Conservation (phyloP, 768 basidiomycete species). For the Boletus patriciae region DNA sequence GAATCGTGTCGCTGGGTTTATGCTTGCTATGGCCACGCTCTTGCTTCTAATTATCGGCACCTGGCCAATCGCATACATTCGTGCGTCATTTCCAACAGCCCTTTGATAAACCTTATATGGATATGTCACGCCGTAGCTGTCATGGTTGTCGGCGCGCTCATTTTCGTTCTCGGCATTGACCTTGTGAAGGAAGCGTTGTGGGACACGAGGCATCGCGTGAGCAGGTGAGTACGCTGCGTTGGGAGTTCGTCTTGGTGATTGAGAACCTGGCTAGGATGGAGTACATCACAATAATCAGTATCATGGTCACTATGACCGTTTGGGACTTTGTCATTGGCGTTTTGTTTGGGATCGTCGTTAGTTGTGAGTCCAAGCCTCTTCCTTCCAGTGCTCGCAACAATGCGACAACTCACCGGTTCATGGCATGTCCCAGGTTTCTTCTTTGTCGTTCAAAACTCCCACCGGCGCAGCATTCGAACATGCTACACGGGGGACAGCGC, state of each 20-base stretch:
- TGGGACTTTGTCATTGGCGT: constrained; percentile 96
- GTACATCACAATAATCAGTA: constrained; percentile 80
- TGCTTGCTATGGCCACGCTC: constrained; percentile 76
- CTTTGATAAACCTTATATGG: neutral
- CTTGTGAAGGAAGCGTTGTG: constrained; percentile 94
- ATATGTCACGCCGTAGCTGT: constrained; percentile 54
- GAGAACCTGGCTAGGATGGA: constrained; percentile 49
- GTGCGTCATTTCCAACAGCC: constrained; percentile 45
- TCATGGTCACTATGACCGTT: constrained; percentile 89
- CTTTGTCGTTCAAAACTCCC: constrained; percentile 96
- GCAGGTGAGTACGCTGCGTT: constrained; percentile 47
- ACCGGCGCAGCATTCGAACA: constrained; percentile 77
- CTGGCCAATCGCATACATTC: constrained; percentile 87
- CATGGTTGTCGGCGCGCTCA: constrained; percentile 87
- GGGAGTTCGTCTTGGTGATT: constrained; percentile 4
- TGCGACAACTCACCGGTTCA: neutral
- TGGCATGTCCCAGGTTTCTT: constrained; percentile 62
- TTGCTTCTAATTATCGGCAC: constrained; percentile 80
- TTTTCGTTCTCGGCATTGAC: constrained; percentile 93
- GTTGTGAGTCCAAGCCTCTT: constrained; percentile 54
- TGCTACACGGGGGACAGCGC: constrained; percentile 81
- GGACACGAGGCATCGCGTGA: constrained; percentile 91
- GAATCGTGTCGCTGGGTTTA: constrained; percentile 77
- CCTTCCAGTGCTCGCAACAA: neutral
- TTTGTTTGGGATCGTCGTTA: constrained; percentile 86